phyloP scores from a whole-genome alignment of 352 stramenopile species.

The Peronospora tabacina region DNA sequence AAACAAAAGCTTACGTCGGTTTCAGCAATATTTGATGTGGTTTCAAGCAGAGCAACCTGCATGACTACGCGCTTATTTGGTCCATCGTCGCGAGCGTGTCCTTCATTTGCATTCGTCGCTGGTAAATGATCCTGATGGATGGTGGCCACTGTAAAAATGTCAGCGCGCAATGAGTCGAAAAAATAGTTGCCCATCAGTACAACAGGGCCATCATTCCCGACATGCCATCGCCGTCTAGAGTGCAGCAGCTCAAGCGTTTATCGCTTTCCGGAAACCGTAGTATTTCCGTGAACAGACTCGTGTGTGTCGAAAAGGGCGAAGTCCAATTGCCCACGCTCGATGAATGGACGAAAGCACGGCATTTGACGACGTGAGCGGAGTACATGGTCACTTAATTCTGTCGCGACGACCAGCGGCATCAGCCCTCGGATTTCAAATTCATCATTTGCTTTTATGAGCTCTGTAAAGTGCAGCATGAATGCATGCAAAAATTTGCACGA shows the following conservation, averaged over 20 bases:
- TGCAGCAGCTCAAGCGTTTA: conserved; percentile 33
- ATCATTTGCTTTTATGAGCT: conserved; percentile 23
- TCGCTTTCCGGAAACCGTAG: conserved; percentile 2
- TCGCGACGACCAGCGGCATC: conserved; percentile 54
- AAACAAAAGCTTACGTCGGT: conserved; percentile 39
- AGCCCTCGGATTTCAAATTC: conserved; percentile 28
- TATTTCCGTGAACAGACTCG: conserved; percentile 26
- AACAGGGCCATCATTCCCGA: conserved; percentile 44
- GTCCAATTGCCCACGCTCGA: conserved; percentile 38
- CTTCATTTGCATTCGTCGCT: neutral
- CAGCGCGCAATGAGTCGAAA: conserved; percentile 61
- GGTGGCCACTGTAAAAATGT: conserved; percentile 47
- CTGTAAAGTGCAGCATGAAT: conserved; percentile 62
- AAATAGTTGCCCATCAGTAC: conserved; percentile 85
- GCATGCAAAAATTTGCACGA: conserved; percentile 78
- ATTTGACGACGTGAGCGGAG: conserved; percentile 51
- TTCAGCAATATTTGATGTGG: conserved; percentile 39
- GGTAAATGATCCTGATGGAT: neutral
- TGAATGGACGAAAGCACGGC: conserved; percentile 47
- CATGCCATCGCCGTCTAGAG: conserved; percentile 25
- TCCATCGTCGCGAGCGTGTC: neutral
- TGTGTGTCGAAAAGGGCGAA: conserved; percentile 68
- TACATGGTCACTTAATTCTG: conserved; percentile 66
- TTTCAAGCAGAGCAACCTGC: conserved; percentile 36
- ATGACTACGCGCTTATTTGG: conserved; percentile 13